Evolutionary conservation across 2,329 filamentous ascomycete genomes (phyloP).

Genomic region (Stylonectria norvegica): DNA sequence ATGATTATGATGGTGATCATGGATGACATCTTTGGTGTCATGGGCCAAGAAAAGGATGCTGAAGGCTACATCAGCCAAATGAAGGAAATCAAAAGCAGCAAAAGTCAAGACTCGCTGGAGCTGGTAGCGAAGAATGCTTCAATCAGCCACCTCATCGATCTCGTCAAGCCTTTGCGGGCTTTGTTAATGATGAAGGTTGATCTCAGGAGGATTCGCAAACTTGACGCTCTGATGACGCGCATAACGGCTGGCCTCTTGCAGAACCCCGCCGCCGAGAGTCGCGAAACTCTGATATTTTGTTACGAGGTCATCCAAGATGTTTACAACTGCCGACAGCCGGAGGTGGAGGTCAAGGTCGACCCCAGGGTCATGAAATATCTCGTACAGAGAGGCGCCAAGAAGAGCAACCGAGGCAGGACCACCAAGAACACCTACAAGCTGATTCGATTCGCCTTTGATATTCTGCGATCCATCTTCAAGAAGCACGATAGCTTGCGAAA

Average conservation of each 20-base stretch:
- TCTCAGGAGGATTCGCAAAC: slow-evolving; percentile 77
- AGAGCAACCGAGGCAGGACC: slow-evolving; percentile 67
- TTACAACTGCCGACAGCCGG: slow-evolving; percentile 61
- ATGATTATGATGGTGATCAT: slow-evolving; percentile 81
- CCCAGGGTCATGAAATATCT: slow-evolving; percentile 69
- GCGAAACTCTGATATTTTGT: slow-evolving; percentile 87
- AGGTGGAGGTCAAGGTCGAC: slow-evolving; percentile 54
- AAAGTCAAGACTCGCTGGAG: slow-evolving; percentile 97
- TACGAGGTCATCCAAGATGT: slow-evolving; percentile 90
- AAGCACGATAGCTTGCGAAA: slow-evolving; percentile 82
- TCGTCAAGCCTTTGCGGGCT: slow-evolving; percentile 74
- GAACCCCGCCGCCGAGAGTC: slow-evolving; percentile 73
- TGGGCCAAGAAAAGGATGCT: slow-evolving; percentile 93
- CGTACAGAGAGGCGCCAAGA: slow-evolving; percentile 74
- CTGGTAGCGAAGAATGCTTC: slow-evolving; percentile 81
- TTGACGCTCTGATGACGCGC: slow-evolving; percentile 81
- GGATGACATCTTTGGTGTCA: slow-evolving; percentile 93
- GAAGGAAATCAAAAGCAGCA: slow-evolving; percentile 97
- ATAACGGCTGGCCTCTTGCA: slow-evolving; percentile 79
- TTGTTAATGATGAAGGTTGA: slow-evolving; percentile 82
- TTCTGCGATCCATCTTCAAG: slow-evolving; percentile 79
- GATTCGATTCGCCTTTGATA: slow-evolving; percentile 80
- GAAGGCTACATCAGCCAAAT: slow-evolving; percentile 93
- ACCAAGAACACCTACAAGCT: slow-evolving; percentile 85
- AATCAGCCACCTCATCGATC: slow-evolving; percentile 66